These are phyloP conservation scores for Fusarium subtropicale DNA, from an alignment of 2,329 filamentous ascomycete species.

Conservation along the genomic window DNA sequence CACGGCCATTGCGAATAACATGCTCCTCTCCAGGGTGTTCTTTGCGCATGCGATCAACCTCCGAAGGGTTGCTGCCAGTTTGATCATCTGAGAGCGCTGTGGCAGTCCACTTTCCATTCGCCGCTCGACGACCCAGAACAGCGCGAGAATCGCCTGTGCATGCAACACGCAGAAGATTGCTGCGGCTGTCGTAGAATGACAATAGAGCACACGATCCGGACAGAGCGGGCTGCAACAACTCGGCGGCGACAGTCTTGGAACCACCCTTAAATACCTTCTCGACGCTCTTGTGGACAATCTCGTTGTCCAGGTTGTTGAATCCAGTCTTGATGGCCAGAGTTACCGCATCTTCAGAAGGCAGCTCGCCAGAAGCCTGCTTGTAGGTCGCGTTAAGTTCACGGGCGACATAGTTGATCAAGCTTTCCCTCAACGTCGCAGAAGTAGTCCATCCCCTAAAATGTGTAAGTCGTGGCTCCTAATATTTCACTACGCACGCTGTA, in stretches of 20 bases:
- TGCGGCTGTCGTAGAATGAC: conserved; percentile 92
- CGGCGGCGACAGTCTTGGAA: conserved; percentile 90
- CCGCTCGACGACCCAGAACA: conserved; percentile 82
- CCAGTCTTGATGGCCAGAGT: conserved; percentile 93
- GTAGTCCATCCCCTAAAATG: conserved; percentile 89
- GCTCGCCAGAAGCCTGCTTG: conserved; percentile 72
- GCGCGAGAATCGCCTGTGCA: conserved; percentile 97
- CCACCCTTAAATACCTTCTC: conserved; percentile 90
- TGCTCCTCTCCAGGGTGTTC: conserved; percentile 91
- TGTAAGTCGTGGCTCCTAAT: conserved; percentile 15
- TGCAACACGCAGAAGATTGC: conserved; percentile 89
- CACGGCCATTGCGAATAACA: conserved; percentile 88
- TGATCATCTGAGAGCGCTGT: conserved; percentile 92
- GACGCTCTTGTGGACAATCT: conserved; percentile 94
- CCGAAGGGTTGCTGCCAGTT: conserved; percentile 88
- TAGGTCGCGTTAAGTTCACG: conserved; percentile 94
- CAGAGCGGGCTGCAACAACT: conserved; percentile 89
- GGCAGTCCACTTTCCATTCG: conserved; percentile 90
- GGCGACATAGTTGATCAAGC: conserved; percentile 91
- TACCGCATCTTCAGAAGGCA: conserved; percentile 82
- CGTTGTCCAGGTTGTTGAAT: conserved; percentile 88
- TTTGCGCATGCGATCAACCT: conserved; percentile 82
- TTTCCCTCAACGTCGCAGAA: conserved; percentile 92
- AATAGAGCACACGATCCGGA: conserved; percentile 97
- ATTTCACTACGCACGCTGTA: not conserved